Conservation (phyloP, 169 alveolate genomes). For the Cryptosporidium parvum region DNA sequence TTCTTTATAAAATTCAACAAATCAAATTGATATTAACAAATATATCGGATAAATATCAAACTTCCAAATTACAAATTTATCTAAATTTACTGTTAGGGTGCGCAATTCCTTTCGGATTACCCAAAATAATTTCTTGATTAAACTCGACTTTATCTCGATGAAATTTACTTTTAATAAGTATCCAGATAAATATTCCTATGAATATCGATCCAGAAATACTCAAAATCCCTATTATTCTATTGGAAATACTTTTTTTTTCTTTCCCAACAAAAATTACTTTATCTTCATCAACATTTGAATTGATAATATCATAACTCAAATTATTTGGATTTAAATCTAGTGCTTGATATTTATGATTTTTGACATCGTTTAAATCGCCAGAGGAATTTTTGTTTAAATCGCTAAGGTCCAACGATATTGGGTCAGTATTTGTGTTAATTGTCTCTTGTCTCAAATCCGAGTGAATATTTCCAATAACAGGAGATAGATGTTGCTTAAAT, state of each 20-base stretch:
- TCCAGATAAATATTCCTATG: constrained; percentile 41
- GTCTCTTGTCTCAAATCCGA: constrained; percentile 8
- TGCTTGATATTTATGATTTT: background rate
- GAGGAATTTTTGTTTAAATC: background rate
- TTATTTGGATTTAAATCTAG: background rate
- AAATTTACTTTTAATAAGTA: background rate
- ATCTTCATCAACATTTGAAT: background rate
- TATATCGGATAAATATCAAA: background rate
- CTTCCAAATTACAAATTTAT: background rate
- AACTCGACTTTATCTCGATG: background rate
- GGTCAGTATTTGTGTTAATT: background rate
- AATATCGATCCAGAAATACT: constrained; percentile 23
- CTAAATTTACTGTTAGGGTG: constrained; percentile 14
- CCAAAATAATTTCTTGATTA: constrained; percentile 50
- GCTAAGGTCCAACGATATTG: constrained; percentile 27
- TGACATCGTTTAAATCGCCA: background rate
- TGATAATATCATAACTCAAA: background rate
- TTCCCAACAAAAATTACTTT: background rate
- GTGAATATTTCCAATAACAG: constrained; percentile 25
- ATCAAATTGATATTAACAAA: too few relatives aligned
- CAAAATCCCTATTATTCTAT: background rate
- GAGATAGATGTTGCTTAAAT: constrained; percentile 61
- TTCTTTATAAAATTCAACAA: too few relatives aligned
- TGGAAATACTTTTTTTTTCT: background rate
- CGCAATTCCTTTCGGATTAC: background rate